Evolutionary conservation across 805 yeast species (phyloP).

Genomic region (Scheffersomyces lignosus): DNA sequence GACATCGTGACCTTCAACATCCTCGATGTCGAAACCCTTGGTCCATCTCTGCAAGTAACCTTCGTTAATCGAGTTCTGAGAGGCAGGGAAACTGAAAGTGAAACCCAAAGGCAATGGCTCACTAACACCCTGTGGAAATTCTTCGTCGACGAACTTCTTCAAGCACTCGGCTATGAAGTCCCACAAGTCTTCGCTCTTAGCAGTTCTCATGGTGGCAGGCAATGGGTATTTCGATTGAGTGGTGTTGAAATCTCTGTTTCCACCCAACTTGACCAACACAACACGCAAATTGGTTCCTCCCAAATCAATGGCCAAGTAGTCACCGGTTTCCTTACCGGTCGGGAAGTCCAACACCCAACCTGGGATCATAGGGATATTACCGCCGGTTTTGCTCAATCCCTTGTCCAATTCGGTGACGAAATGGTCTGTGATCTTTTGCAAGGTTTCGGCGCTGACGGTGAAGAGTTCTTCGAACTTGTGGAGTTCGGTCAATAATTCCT

Average conservation of each 20-base stretch:
- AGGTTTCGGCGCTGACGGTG: conserved; percentile 58
- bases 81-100: conserved; percentile 90
- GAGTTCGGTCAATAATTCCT: conserved; percentile 58
- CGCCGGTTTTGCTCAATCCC: conserved; percentile 75
- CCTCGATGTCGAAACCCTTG: conserved; percentile 91
- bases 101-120: conserved; percentile 69
- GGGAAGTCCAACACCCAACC: conserved; percentile 96
- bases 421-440: conserved; percentile 68
- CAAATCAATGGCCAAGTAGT: conserved; percentile 88
- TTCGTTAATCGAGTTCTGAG: conserved; percentile 77
- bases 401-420: conserved; percentile 78
- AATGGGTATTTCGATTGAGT: conserved; percentile 83
- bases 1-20: conserved; percentile 92
- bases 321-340: conserved; percentile 87
- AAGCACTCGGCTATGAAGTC: conserved; percentile 83
- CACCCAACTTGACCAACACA: conserved; percentile 80
- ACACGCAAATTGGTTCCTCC: conserved; percentile 98
- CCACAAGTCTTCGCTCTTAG: conserved; percentile 75
- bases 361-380: conserved; percentile 94
- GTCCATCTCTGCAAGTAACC: conserved; percentile 96
- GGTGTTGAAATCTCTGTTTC: conserved; percentile 81
- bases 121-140: conserved; percentile 66
- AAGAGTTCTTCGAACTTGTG: conserved; percentile 59
- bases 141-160: conserved; percentile 63
- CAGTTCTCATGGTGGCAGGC: conserved; percentile 77